Percentiles rank a stretch among this genome's conserved stretches.
phyloP scores from a whole-genome alignment of 306 rosid genomes.

The Dalbergia oliveri region DNA sequence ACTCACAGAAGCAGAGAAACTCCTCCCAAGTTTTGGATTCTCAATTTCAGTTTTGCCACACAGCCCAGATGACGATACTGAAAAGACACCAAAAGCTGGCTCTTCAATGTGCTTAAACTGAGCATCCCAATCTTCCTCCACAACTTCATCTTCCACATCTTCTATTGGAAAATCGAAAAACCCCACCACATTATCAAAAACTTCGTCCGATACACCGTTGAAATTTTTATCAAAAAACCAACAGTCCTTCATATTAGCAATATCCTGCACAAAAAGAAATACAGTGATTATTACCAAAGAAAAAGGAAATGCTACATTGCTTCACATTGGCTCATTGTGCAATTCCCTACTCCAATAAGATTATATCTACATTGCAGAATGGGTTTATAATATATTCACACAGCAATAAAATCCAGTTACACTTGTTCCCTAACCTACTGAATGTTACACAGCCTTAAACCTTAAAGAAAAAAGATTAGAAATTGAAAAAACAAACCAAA shows the following conservation, averaged over 20 bases:
- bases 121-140: conserved; percentile 69
- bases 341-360: background rate
- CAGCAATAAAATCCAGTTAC: conserved; percentile 13
- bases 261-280: conserved; percentile 39
- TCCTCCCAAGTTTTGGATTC: conserved; percentile 38
- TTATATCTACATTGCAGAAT: background rate
- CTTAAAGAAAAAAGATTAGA: background rate
- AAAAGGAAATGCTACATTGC: background rate
- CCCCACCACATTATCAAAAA: conserved; percentile 50
- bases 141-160: conserved; percentile 62
- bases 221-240: conserved; percentile 57
- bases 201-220: conserved; percentile 51
- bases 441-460: background rate
- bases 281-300: background rate
- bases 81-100: conserved; percentile 57
- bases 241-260: conserved; percentile 58
- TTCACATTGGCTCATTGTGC: background rate
- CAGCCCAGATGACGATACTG: conserved; percentile 38
- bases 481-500: background rate
- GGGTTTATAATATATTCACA: background rate
- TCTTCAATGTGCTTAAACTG: conserved; percentile 64
- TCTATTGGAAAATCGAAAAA: conserved; percentile 67
- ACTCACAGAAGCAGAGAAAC: conserved; percentile 61
- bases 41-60: conserved; percentile 31
- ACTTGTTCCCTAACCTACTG: background rate